Percentiles rank a stretch among this genome's conserved stretches.
These are phyloP conservation scores for Elsinoe perseae DNA, from an alignment of 2,329 filamentous ascomycete genomes.

Conservation along the genomic window DNA sequence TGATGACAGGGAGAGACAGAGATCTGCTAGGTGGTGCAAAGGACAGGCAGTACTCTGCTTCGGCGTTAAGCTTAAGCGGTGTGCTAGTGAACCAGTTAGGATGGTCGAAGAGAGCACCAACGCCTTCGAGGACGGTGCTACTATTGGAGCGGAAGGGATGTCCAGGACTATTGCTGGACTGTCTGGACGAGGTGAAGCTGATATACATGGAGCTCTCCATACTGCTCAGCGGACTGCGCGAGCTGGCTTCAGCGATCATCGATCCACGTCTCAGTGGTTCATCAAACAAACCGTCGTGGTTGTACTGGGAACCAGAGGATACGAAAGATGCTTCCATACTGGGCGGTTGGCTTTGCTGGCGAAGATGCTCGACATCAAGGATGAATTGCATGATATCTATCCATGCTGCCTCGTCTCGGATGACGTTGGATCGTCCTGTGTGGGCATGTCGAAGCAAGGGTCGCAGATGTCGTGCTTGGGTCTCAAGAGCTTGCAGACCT, in stretches of 20 bases:
- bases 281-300: slow-evolving; percentile 5
- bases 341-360: background rate
- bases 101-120: slow-evolving; percentile 6
- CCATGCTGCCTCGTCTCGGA: background rate
- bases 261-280: background rate
- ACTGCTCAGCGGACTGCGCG: slow-evolving; percentile 5
- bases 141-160: slow-evolving; percentile 2
- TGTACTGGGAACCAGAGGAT: background rate
- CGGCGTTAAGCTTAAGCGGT: background rate
- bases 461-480: slow-evolving; percentile 2
- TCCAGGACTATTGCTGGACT: background rate
- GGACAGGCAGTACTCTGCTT: slow-evolving; percentile 1
- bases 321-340: slow-evolving; percentile 6
- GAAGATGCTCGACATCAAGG: background rate
- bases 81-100: slow-evolving; percentile 4
- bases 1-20: slow-evolving; percentile 2
- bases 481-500: background rate
- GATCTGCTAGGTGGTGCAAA: background rate
- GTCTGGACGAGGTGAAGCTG: background rate
- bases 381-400: background rate
- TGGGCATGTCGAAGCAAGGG: background rate
- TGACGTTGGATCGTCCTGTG: background rate
- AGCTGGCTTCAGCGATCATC: background rate
- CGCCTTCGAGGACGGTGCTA: background rate
- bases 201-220: slow-evolving; percentile 10